A percentile compares a stretch with the other conserved stretches of the same genome.
These are phyloP conservation scores for Mucor lusitanicus DNA, from an alignment of 371 early-diverging fungal genomes.

Conservation along the genomic window DNA sequence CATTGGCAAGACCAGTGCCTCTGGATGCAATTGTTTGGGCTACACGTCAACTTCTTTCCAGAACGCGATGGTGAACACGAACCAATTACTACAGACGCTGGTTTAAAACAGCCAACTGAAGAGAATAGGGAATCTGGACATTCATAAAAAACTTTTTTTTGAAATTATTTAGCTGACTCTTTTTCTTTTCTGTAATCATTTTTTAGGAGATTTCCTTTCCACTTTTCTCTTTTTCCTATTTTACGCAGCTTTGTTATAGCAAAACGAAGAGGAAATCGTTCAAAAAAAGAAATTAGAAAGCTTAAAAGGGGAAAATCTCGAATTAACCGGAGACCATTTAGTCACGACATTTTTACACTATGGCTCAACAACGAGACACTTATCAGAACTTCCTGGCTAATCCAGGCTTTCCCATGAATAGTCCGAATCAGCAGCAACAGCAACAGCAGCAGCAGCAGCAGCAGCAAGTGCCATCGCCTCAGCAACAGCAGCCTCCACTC, in stretches of 20 bases:
- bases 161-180: neutral
- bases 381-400: constrained; percentile 23
- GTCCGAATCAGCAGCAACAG: constrained; percentile 3
- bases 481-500: neutral
- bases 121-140: neutral
- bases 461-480: constrained; percentile 14
- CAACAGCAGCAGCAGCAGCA: neutral
- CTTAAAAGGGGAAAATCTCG: constrained; percentile 7
- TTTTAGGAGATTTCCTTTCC: constrained; percentile 12
- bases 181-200: neutral
- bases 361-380: constrained; percentile 30
- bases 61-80: constrained; percentile 18
- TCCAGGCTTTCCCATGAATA: constrained; percentile 17
- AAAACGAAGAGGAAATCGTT: neutral
- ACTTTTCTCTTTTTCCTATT: neutral
- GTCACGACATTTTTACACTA: constrained; percentile 10
- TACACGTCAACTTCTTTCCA: constrained; percentile 17
- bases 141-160: constrained; percentile 6
- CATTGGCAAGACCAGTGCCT: neutral
- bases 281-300: constrained; percentile 1
- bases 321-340: constrained; percentile 10
- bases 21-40: constrained; percentile 1
- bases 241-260: neutral
- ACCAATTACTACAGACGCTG: constrained; percentile 16
- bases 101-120: neutral